Conservation (phyloP, 2,329 filamentous ascomycete species). For the Beauveria caledonica region DNA sequence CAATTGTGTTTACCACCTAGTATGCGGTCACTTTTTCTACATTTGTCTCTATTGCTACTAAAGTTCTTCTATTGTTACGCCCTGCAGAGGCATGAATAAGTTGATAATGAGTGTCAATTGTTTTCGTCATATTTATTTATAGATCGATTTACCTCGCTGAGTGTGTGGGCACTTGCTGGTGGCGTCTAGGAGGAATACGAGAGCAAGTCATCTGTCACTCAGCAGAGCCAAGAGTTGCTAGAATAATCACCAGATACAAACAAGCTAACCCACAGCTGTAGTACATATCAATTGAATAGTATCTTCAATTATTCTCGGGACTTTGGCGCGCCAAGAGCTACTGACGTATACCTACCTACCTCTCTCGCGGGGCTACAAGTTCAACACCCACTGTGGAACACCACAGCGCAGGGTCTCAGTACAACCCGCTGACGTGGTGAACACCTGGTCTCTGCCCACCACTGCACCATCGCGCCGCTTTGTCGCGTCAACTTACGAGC, state of each 20-base stretch:
- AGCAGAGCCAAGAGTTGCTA: too few species aligned
- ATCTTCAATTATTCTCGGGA: background rate
- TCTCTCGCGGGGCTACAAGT: background rate
- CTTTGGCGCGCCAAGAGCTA: background rate
- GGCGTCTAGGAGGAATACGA: too few species aligned
- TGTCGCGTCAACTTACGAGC: conserved; percentile 8
- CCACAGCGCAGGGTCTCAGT: background rate
- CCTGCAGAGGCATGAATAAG: too few species aligned
- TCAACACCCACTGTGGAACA: background rate
- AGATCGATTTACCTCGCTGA: too few species aligned
- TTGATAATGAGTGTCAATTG: too few species aligned
- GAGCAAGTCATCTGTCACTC: too few species aligned
- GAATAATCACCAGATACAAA: background rate
- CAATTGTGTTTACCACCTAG: too few species aligned
- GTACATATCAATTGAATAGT: background rate
- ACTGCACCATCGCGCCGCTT: conserved; percentile 1
- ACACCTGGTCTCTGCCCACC: conserved; percentile 4
- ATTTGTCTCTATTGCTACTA: too few species aligned
- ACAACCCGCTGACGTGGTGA: background rate
- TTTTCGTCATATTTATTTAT: too few species aligned
- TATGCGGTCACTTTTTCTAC: too few species aligned
- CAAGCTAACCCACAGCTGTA: background rate
- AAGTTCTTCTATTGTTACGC: too few species aligned
- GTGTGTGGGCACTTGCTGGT: too few species aligned
- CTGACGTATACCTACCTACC: background rate